Base-by-base conservation (phyloP, 2,329 filamentous ascomycete species). In the Metarhizium humberi region DNA sequence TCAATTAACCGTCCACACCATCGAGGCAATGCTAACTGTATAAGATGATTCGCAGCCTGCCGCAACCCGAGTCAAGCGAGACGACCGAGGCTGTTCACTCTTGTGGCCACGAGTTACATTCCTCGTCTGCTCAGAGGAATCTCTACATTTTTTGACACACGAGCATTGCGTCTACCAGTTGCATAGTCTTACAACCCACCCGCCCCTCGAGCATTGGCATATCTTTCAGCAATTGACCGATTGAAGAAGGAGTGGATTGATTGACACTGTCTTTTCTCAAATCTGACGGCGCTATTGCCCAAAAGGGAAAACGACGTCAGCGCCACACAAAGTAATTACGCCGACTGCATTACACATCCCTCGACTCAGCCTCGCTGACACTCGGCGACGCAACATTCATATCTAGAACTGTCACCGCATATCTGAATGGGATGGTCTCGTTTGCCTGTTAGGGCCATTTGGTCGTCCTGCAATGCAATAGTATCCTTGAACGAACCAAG, bases 291-390 rank as follows among this genome's bases (percentile, higher is more conserved):
- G 38, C 48, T 50, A 53, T 52, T 25, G 50, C 59, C 56, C 43
- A 57, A 60, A 58, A 48, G 20, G 59, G 59, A 60, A 60, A 61
- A 61, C 59, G 58, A 61, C 34, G 50, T 45, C 42, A 13, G 16
- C 42, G 42, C 42, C 42, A 45, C n/a, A 20, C 16, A 10, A 45
- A 25, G 52, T 50, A 40, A 54, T 48, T 30, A 34, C n/a, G 30
- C 30, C 29, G 51, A 32, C 25, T 18, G 25, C 25, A 25, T 25
- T 25, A 25, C 25, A 25, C 25, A 4, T 25, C 25, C 25, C 25
- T 25, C 3, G 25, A 25, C 25, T 25, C 25, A 25, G 25, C 25
- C 25, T 25, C 25, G 20, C 4, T 25, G 25, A 25, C 4, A 38
- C 20, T 16, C n/a, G 8, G 14, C 14, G 7, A 8, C n/a, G 6